Evolutionary conservation across 129 eudicot genomes (phyloP), one percentile per base, ranked within the genome.

Genomic region (Centaurea solstitialis): DNA sequence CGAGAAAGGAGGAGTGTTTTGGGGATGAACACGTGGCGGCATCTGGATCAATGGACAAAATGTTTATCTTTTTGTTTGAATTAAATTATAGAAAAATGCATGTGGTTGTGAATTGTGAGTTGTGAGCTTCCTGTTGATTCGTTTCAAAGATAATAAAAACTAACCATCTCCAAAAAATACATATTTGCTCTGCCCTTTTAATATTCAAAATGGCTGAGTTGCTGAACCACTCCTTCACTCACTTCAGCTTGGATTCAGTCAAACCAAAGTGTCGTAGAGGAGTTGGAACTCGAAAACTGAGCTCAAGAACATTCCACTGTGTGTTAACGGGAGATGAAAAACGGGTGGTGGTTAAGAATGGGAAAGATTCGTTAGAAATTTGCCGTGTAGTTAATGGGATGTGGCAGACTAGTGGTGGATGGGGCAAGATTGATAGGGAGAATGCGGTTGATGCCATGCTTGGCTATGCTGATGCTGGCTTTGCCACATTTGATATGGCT

Each of bases 351-450:
- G 97, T 94, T 72, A 87, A 88, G 89, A 90, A 85, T 80, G 92
- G 98, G 33, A 88, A 91, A 80, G 89, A 91, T 84, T 87, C 92
- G 40, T 78, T 89, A 85, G 89, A 90, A 40, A 89, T 92, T 17
- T 89, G 91, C 66, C 74, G 94, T 50, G 90, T 90, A 9, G 90
- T 92, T 82, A 89, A 94, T 71, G 96, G 97, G 77, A 90, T 87
- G 93, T 92, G 97, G 93, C 97, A 92, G 87, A 90, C 94, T 72
- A 87, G 97, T 87, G 93, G 91, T 67, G 97, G 93, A 17, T 89
- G 97, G 97, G 97, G 97, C 1, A 89, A 70, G 73, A 89, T 89
- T 76, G 97, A 89, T 13, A 65, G 80, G 73, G 90, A 86, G 68
- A 76, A 68, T 79, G 93, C 96, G 2, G 87, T 87, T 73, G 87